A percentile compares a stretch with the other conserved stretches of the same genome.
Conservation (phyloP, 257 asterid genomes). For the Solanum etuberosum region DNA sequence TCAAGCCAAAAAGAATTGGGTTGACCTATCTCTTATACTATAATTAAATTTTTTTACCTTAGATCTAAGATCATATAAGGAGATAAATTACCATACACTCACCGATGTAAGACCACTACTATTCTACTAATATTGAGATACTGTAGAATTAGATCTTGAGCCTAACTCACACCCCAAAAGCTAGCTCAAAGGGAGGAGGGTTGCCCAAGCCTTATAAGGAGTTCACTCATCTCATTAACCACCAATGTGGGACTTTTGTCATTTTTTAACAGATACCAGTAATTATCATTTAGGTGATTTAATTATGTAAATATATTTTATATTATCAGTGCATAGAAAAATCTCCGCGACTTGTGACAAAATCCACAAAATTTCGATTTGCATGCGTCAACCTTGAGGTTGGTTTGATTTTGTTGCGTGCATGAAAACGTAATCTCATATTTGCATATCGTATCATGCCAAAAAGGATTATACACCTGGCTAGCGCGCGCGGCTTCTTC, state of each 20-base stretch:
- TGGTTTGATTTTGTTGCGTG: neutral
- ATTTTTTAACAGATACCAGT: too few relatives aligned
- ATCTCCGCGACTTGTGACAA: neutral
- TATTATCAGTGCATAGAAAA: neutral
- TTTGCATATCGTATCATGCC: neutral
- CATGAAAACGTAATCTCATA: neutral
- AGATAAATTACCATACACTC: neutral
- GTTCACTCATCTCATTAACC: too few relatives aligned
- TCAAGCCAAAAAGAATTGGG: too few relatives aligned
- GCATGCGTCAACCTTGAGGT: neutral
- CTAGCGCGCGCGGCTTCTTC: neutral
- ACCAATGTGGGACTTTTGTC: too few relatives aligned
- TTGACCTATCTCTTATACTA: too few relatives aligned
- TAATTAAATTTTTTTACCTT: too few relatives aligned
- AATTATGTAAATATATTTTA: neutral
- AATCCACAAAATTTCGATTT: neutral
- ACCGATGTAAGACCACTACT: neutral
- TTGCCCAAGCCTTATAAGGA: too few relatives aligned
- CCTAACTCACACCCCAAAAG: too few relatives aligned
- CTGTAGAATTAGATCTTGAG: too few relatives aligned
- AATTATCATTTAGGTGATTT: neutral
- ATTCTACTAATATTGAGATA: neutral
- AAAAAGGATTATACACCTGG: neutral
- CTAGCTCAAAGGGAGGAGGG: too few relatives aligned
- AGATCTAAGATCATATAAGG: too few relatives aligned